phyloP scores from a whole-genome alignment of 1,284 basidiomycete genomes.

The Apiotrichum mycotoxinovorans region DNA sequence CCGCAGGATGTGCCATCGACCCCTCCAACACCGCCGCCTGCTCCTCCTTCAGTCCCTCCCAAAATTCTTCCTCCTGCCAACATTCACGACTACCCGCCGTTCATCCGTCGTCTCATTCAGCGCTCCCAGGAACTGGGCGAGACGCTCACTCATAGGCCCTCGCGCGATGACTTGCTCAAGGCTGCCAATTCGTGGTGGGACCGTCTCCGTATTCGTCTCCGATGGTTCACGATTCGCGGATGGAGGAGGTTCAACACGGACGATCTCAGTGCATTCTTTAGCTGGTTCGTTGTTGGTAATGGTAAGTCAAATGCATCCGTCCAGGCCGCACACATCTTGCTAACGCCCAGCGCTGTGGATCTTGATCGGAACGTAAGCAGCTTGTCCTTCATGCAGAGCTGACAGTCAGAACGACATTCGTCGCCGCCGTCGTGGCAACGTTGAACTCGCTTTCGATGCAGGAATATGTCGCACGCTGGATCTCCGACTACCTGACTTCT shows the following conservation, averaged over 20 bases:
- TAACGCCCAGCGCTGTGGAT: conserved; percentile 61
- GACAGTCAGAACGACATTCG: conserved; percentile 76
- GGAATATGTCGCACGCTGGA: conserved; percentile 81
- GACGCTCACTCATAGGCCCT: conserved; percentile 67
- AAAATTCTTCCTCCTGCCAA: conserved; percentile 10
- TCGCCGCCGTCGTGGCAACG: conserved; percentile 85
- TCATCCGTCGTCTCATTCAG: conserved; percentile 64
- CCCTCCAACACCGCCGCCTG: conserved; percentile 11
- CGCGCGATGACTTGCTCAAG: conserved; percentile 79
- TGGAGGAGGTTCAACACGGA: conserved; percentile 95
- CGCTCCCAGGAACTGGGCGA: conserved; percentile 26
- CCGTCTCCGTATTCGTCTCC: conserved; percentile 84
- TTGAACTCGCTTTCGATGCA: conserved; percentile 88
- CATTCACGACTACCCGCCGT: conserved; percentile 65
- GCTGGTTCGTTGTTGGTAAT: conserved; percentile 91
- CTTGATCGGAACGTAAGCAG: conserved; percentile 83
- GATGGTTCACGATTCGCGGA: conserved; percentile 95
- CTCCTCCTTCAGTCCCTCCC: conserved; percentile 1
- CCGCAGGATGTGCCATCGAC: not conserved
- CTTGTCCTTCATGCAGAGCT: conserved; percentile 11
- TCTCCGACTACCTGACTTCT: conserved; percentile 88
- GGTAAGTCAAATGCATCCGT: conserved; percentile 50
- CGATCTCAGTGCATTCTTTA: conserved; percentile 93
- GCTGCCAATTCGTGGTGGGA: conserved; percentile 87
- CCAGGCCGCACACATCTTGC: not conserved